These are phyloP conservation scores for Phytopythium ostracodes DNA, from an alignment of 352 stramenopile genomes.

Conservation along the genomic window DNA sequence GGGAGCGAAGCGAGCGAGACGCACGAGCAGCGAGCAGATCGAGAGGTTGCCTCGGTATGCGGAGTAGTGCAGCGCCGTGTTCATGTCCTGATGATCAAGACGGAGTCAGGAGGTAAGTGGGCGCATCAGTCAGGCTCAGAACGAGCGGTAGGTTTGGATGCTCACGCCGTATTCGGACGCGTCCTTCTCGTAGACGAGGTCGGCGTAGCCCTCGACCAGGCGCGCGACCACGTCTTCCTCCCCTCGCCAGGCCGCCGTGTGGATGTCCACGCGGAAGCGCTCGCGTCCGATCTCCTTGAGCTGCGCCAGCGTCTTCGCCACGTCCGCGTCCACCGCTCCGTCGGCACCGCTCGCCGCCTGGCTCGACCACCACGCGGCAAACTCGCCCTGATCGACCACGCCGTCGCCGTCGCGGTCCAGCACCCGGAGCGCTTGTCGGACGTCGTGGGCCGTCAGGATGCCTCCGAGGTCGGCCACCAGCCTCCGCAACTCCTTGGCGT, in stretches of 20 bases:
- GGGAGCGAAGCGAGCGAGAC: not conserved
- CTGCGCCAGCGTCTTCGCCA: conserved; percentile 45
- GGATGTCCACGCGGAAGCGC: conserved; percentile 65
- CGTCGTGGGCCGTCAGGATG: conserved; percentile 39
- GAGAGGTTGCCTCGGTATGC: conserved; percentile 55
- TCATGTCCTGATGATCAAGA: conserved; percentile 37
- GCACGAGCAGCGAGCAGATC: conserved; percentile 42
- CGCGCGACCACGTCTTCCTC: conserved; percentile 35
- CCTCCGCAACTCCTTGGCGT: conserved; percentile 35
- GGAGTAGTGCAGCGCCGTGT: conserved; percentile 71
- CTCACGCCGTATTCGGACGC: conserved; percentile 50
- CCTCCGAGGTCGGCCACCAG: conserved; percentile 59
- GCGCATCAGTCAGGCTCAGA: not conserved
- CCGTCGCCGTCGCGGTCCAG: conserved; percentile 53
- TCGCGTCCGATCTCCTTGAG: conserved; percentile 49
- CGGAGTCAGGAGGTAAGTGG: not conserved
- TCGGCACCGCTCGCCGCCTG: conserved; percentile 27
- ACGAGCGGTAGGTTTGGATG: not conserved
- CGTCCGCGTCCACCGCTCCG: conserved; percentile 32
- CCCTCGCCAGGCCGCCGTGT: conserved; percentile 56
- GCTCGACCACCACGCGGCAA: conserved; percentile 49
- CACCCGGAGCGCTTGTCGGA: conserved; percentile 27
- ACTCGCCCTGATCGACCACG: conserved; percentile 54
- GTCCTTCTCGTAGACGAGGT: conserved; percentile 42
- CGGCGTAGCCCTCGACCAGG: conserved; percentile 32